Percentiles rank a stretch among this genome's conserved stretches.
phyloP scores from a whole-genome alignment of 2,329 filamentous ascomycete genomes.

The Herpotrichia juniperi region DNA sequence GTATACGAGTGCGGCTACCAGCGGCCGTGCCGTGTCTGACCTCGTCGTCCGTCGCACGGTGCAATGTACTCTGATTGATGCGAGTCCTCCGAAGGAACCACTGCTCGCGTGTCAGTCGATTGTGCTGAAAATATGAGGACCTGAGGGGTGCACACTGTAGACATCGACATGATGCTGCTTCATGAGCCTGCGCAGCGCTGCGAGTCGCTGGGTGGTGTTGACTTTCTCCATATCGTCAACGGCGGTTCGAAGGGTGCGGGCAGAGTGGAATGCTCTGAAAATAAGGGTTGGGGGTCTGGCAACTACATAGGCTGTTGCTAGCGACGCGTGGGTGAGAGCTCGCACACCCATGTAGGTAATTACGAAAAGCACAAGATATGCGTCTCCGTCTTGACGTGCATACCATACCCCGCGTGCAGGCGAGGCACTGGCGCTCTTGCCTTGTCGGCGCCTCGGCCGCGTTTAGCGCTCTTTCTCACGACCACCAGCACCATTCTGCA shows the following conservation, averaged over 20 bases:
- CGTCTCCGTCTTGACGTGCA: constrained; percentile 1
- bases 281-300: constrained; percentile 16
- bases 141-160: constrained; percentile 70
- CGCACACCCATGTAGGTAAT: constrained; percentile 34
- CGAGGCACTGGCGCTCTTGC: not conserved
- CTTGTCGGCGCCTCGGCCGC: constrained; percentile 1
- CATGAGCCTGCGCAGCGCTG: constrained; percentile 84
- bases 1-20: constrained; percentile 18
- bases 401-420: not conserved
- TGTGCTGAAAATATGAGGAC: constrained; percentile 19
- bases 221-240: constrained; percentile 75
- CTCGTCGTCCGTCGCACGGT: constrained; percentile 87
- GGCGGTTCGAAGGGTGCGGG: constrained; percentile 28
- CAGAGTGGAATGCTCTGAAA: constrained; percentile 37
- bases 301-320: constrained; percentile 30
- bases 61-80: constrained; percentile 99
- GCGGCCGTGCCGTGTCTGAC: constrained; percentile 44
- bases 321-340: constrained; percentile 36
- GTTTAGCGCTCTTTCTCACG: constrained; percentile 2
- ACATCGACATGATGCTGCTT: constrained; percentile 83
- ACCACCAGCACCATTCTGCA: constrained; percentile 8
- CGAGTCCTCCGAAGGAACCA: constrained; percentile 95
- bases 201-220: constrained; percentile 77
- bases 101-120: constrained; percentile 59
- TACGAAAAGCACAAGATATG: constrained; percentile 34